phyloP scores from a whole-genome alignment of 2,329 filamentous ascomycete genomes.

The Geosmithia putterillii region DNA sequence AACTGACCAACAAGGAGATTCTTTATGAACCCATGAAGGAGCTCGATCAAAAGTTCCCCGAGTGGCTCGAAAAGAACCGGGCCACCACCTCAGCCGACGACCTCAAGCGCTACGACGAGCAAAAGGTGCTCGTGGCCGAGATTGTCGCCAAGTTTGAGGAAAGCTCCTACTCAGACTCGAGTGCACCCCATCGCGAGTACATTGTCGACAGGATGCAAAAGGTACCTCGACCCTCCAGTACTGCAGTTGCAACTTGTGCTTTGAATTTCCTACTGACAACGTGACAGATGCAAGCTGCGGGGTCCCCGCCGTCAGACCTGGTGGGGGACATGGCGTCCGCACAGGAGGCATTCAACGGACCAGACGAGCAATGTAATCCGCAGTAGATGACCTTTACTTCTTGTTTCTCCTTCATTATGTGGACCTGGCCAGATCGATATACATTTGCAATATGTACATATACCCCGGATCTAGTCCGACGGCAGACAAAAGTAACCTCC shows the following conservation, averaged over 20 bases:
- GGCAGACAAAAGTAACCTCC: background rate
- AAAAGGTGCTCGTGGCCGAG: constrained; percentile 67
- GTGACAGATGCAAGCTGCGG: constrained; percentile 88
- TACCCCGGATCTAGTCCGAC: background rate
- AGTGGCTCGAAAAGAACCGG: constrained; percentile 72
- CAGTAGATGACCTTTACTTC: constrained; percentile 30
- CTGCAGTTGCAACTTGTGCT: background rate
- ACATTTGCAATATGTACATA: background rate
- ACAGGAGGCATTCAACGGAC: constrained; percentile 54
- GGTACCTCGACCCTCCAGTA: constrained; percentile 41
- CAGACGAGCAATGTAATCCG: constrained; percentile 50
- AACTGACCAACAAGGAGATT: constrained; percentile 96
- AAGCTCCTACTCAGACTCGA: constrained; percentile 68
- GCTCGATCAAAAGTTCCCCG: constrained; percentile 81
- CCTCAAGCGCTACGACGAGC: constrained; percentile 66
- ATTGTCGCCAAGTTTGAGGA: constrained; percentile 87
- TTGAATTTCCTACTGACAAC: background rate
- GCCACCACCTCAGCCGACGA: constrained; percentile 57
- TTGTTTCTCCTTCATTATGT: background rate
- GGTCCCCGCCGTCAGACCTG: constrained; percentile 79
- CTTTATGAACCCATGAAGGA: constrained; percentile 97
- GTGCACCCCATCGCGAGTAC: constrained; percentile 71
- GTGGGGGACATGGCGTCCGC: constrained; percentile 82
- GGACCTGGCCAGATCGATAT: background rate
- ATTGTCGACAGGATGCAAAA: constrained; percentile 98